Evolutionary conservation across 129 eudicot species (phyloP), one percentile per base, ranked within the genome.

Genomic region (Flaveria brownii): DNA sequence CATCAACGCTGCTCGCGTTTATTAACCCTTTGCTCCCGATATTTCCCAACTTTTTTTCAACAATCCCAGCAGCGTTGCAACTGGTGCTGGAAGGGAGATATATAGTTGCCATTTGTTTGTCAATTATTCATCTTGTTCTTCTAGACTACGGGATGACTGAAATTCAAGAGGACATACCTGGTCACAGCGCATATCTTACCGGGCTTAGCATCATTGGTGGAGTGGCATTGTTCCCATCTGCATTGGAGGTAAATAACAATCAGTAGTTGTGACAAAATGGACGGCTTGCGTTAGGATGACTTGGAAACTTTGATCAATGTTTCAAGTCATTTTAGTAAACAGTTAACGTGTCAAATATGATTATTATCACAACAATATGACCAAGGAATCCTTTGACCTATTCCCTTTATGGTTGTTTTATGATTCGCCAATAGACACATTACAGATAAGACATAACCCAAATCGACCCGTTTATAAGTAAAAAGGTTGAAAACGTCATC

Each of bases 191-290:
- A 0, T 95, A 95, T 85, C 94, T 95, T 18, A 95, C 94, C 28
- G 99, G 96, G 43, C 99, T 95, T 74, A 95, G 99, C 80, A 91
- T 95, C 67, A 87, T 95, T 61, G 99, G 99, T 78, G 99, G 99
- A 73, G 84, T 91, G 84, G 87, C 99, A 71, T 80, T 95, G 86
- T 95, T 89, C 79, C 83, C 96, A 68, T 91, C 97, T 42, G 97
- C 96, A 64, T 47, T 95, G 46, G 99, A 95, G 99, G 99, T 95
- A 89, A 82, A 63, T 51, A 70, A 61, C 36, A 9, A 49, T n/a
- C 20, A 20, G 28, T 9, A 73, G 25, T 22, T 14, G 69, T 73
- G 18, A 65, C 30, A 74, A 61, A n/a, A 43, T 43, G 71, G 61
- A 30, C 2, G 25, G 77, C 56, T 57, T 41, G 30, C 26, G 47